Evolutionary conservation across 257 asterid species (phyloP).

Genomic region (Petunia axillaris): DNA sequence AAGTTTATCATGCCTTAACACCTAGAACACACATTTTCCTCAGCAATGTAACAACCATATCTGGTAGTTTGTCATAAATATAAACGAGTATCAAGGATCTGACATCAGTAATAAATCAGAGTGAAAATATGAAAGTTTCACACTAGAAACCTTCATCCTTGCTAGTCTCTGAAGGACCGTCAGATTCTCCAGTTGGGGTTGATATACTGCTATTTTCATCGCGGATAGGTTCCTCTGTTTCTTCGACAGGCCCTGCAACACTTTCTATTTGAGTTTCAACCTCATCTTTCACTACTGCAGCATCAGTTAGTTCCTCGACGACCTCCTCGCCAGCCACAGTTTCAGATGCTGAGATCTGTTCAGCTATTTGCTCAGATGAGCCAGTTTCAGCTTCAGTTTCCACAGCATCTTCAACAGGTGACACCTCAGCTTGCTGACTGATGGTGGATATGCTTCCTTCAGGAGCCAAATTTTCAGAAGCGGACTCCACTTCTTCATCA

Average conservation of each 20-base stretch:
- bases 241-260: conserved; percentile 30
- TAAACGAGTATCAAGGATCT: conserved; percentile 13
- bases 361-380: conserved; percentile 38
- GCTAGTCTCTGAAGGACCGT: conserved; percentile 35
- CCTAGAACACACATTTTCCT: conserved; percentile 13
- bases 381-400: conserved; percentile 40
- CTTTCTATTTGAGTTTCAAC: conserved; percentile 34
- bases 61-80: conserved; percentile 1
- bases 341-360: conserved; percentile 36
- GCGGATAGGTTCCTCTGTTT: conserved; percentile 42
- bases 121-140: conserved; percentile 21
- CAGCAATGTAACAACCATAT: background rate
- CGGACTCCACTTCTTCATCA: conserved; percentile 45
- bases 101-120: background rate
- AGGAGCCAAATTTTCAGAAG: conserved; percentile 40
- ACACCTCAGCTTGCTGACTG: conserved; percentile 42
- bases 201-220: conserved; percentile 36
- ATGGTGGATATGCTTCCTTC: conserved; percentile 39
- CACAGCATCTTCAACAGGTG: conserved; percentile 42
- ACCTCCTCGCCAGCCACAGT: conserved; percentile 31
- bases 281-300: conserved; percentile 38
- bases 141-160: conserved; percentile 48
- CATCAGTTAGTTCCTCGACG: conserved; percentile 33
- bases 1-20: conserved; percentile 17
- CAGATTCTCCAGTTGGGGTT: conserved; percentile 43